Percentiles rank a stretch among this genome's conserved stretches.
These are phyloP conservation scores for Fusarium sp. DNA, from an alignment of 2,329 filamentous ascomycete species.

Conservation along the genomic window DNA sequence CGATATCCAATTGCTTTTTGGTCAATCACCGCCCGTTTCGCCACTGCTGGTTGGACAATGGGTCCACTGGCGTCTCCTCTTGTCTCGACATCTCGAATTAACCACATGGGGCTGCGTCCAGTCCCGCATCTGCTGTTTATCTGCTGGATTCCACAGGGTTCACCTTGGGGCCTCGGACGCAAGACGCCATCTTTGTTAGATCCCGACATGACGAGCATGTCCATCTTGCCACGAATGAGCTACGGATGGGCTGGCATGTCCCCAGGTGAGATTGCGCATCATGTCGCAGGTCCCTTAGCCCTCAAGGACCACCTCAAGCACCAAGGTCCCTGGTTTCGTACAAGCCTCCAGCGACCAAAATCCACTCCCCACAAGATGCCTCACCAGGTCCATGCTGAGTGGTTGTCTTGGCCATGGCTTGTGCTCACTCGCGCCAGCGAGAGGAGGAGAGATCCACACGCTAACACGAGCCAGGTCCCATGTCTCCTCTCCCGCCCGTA, in stretches of 20 bases:
- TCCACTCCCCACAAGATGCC: constrained; percentile 38
- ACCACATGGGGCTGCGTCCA: constrained; percentile 33
- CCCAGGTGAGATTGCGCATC: constrained; percentile 22
- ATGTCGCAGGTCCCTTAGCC: constrained; percentile 23
- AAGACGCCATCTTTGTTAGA: constrained; percentile 27
- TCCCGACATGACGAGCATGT: constrained; percentile 25
- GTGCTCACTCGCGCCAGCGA: constrained; percentile 39
- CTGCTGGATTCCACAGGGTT: constrained; percentile 37
- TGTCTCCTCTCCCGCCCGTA: constrained; percentile 46
- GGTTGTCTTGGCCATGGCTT: constrained; percentile 32
- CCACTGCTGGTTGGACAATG: constrained; percentile 46
- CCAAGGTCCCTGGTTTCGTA: constrained; percentile 22
- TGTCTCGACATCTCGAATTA: constrained; percentile 37
- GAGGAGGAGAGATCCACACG: constrained; percentile 35
- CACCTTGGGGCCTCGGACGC: constrained; percentile 23
- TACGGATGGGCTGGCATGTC: constrained; percentile 25
- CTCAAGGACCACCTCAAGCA: not conserved
- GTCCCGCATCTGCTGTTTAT: constrained; percentile 35
- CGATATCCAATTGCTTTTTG: constrained; percentile 41
- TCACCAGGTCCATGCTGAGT: constrained; percentile 35
- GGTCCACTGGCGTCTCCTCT: constrained; percentile 37
- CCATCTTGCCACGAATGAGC: constrained; percentile 23
- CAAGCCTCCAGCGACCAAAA: constrained; percentile 30
- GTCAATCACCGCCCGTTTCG: constrained; percentile 18
- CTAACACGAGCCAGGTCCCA: constrained; percentile 46